These are phyloP conservation scores for Ogataea thermomethanolica DNA, from an alignment of 805 yeast genomes.

Conservation along the genomic window DNA sequence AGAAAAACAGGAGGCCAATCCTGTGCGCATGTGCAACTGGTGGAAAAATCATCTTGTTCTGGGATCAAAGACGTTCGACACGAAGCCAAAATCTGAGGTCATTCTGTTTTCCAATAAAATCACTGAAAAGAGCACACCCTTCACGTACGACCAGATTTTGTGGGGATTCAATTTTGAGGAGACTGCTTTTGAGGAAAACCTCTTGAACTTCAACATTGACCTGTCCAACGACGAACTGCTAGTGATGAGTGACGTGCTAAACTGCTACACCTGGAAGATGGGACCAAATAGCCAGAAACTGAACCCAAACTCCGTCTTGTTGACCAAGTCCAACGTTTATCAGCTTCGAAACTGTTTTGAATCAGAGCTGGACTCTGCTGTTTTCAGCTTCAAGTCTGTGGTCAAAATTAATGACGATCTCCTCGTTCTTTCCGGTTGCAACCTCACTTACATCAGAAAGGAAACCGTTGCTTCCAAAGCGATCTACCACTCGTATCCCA, in stretches of 20 bases:
- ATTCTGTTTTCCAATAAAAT: slow-evolving; percentile 27
- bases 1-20: slow-evolving; percentile 28
- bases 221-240: slow-evolving; percentile 26
- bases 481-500: slow-evolving; percentile 23
- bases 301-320: slow-evolving; percentile 6
- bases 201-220: slow-evolving; percentile 30
- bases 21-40: slow-evolving; percentile 37
- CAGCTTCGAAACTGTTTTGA: slow-evolving; percentile 29
- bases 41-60: slow-evolving; percentile 33
- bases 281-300: slow-evolving; percentile 2
- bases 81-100: slow-evolving; percentile 29
- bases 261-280: slow-evolving; percentile 35
- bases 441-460: slow-evolving; percentile 28
- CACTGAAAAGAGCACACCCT: slow-evolving; percentile 22
- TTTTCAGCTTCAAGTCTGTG: slow-evolving; percentile 26
- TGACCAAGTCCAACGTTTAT: slow-evolving; percentile 26
- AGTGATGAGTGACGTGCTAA: slow-evolving; percentile 31
- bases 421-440: slow-evolving; percentile 28
- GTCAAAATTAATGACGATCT: slow-evolving; percentile 30
- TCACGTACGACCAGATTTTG: slow-evolving; percentile 28
- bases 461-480: slow-evolving; percentile 11
- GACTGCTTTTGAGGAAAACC: slow-evolving; percentile 25
- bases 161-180: slow-evolving; percentile 35
- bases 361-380: slow-evolving; percentile 19
- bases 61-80: slow-evolving; percentile 24